Percentiles rank a stretch among this genome's conserved stretches.
Conservation (phyloP, 2,329 filamentous ascomycete genomes). For the Hypomyces perniciosus region DNA sequence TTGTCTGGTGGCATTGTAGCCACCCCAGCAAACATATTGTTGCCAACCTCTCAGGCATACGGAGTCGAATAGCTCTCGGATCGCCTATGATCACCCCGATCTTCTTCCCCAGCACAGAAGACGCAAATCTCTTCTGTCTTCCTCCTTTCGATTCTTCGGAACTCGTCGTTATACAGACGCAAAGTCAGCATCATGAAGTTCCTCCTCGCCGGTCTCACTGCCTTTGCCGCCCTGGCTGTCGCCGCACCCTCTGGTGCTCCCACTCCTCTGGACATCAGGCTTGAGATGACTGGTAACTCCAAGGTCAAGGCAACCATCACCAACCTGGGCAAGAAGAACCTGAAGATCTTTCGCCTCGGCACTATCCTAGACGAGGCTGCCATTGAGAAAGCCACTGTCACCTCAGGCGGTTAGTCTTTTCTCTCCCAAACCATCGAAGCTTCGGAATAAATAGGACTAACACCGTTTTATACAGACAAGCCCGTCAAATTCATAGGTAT, state of each 20-base stretch:
- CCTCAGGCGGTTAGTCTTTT: slow-evolving; percentile 36
- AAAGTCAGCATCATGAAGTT: slow-evolving; percentile 22
- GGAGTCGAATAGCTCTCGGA: too few relatives aligned
- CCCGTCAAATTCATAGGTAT: slow-evolving; percentile 48
- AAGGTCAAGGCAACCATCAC: slow-evolving; percentile 47
- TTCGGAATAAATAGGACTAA: background rate
- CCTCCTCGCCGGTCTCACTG: slow-evolving; percentile 27
- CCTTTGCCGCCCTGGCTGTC: slow-evolving; percentile 30
- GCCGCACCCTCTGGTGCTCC: slow-evolving; percentile 33
- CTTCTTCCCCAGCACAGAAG: too few relatives aligned
- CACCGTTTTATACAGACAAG: slow-evolving; percentile 21
- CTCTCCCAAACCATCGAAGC: background rate
- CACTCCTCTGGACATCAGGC: slow-evolving; percentile 38
- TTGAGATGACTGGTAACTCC: slow-evolving; percentile 46
- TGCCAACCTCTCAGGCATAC: too few relatives aligned
- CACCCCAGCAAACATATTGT: too few relatives aligned
- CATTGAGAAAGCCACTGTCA: slow-evolving; percentile 48
- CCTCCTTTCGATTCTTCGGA: background rate
- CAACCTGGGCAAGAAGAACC: slow-evolving; percentile 43
- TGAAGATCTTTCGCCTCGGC: slow-evolving; percentile 49
- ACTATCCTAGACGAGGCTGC: slow-evolving; percentile 46
- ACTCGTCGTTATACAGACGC: slow-evolving; percentile 21
- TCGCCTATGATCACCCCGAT: too few relatives aligned
- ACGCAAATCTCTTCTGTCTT: too few relatives aligned
- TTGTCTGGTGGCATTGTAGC: too few relatives aligned